phyloP scores from a whole-genome alignment of 176 grass and related monocot genomes.

The Avena eriantha region DNA sequence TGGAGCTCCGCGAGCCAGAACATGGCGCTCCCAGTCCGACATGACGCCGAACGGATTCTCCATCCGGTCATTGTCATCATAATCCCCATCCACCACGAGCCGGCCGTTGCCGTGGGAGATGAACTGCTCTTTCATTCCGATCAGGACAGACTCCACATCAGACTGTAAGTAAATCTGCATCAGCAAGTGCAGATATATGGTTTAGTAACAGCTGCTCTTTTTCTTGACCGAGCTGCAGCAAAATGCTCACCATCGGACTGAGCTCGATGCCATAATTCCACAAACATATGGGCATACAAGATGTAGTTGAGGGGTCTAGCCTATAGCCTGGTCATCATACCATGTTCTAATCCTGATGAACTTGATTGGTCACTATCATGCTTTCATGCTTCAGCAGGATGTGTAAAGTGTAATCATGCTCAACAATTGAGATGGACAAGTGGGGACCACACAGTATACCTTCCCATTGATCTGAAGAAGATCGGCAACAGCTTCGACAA shows the following conservation, averaged over 20 bases:
- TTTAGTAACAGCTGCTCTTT: neutral
- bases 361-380: conserved; percentile 16
- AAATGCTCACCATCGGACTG: neutral
- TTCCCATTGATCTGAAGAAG: conserved; percentile 80
- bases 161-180: conserved; percentile 90
- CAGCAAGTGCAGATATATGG: neutral
- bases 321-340: conserved; percentile 5
- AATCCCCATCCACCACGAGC: conserved; percentile 51
- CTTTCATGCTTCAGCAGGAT: neutral
- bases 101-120: conserved; percentile 55
- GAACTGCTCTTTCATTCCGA: conserved; percentile 80
- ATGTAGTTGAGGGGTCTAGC: neutral
- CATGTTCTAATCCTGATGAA: neutral
- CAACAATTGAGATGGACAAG: conserved; percentile 20
- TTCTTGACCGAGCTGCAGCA: conserved; percentile 7
- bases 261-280: neutral
- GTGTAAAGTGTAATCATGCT: neutral
- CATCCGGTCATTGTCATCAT: conserved; percentile 28
- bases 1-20: conserved; percentile 70
- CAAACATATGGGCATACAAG: neutral
- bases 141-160: conserved; percentile 66
- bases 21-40: conserved; percentile 84
- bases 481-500: conserved; percentile 81
- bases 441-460: conserved; percentile 45
- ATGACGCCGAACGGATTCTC: conserved; percentile 80